Base-by-base conservation (phyloP, 1,139 yeast species). In the Wickerhamiella pararugosa region DNA sequence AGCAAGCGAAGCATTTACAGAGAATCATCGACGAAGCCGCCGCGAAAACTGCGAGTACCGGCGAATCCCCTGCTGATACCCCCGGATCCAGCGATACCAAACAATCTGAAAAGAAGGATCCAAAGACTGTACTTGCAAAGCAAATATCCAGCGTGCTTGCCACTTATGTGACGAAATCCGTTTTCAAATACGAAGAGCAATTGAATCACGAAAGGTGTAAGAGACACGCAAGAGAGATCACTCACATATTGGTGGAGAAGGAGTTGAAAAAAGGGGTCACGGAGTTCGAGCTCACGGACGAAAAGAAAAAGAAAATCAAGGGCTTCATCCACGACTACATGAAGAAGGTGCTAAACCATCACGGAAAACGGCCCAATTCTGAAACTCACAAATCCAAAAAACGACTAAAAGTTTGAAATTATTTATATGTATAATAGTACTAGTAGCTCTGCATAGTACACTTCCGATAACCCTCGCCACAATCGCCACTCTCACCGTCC, bases 211-310 rank as follows among this genome's bases (percentile, higher is more conserved):
- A 81, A 4, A 70, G 75, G 44, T 58, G 84, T 42, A 90, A 86
- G 60, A 71, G 71, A 31, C 80, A 90, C 58, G 83, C 95, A 1
- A 72, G 76, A 49, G 95, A 86, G 28, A 71, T 84, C 46, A 83
- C 78, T 2, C 71, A 73, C 47, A 63, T 64, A 1, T 63, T 86
- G 40, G 73, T 76, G 0, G 65, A 67, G 5, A 84, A 84, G 56
- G 94, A 86, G 57, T 47, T 49, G 49, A 42, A 45, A 25, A 53
- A 53, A 7, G 60, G 55, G 8, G 21, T 34, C 9, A 47, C 45
- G 29, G 46, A 90, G 1, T 56, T 57, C 10, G 78, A 75, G 47
- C 64, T 83, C 37, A 72, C 74, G 15, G 66, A 66, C 9, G 80
- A 75, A 31, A 83, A 82, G 59, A 64, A 73, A 51, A 68, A 70